A percentile compares a stretch with the other conserved stretches of the same genome.
Conservation (phyloP, 1,139 yeast genomes). For the Pichiaceae sp. region DNA sequence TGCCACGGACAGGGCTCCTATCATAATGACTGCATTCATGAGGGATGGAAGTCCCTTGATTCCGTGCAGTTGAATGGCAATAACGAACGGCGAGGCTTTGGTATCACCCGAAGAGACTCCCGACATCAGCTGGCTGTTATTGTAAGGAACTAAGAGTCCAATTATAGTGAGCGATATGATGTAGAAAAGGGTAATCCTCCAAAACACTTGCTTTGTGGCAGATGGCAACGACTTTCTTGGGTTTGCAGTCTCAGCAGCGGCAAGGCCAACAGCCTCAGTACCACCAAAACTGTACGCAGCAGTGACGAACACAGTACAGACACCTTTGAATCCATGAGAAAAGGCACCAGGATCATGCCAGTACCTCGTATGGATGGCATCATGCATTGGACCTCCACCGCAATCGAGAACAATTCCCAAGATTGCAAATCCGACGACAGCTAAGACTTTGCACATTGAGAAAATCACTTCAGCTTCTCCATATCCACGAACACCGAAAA, state of each 20-base stretch:
- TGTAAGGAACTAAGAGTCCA: slow-evolving; percentile 44
- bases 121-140: slow-evolving; percentile 40
- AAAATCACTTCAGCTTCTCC: slow-evolving; percentile 58
- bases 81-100: slow-evolving; percentile 40
- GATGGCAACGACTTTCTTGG: slow-evolving; percentile 58
- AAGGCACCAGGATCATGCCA: slow-evolving; percentile 56
- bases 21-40: slow-evolving; percentile 58
- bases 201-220: slow-evolving; percentile 61
- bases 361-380: slow-evolving; percentile 47
- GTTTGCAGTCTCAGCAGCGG: slow-evolving; percentile 71
- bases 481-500: slow-evolving; percentile 51
- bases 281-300: slow-evolving; percentile 88
- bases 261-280: slow-evolving; percentile 68
- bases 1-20: slow-evolving; percentile 60
- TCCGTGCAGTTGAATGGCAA: slow-evolving; percentile 39
- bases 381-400: slow-evolving; percentile 56
- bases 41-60: slow-evolving; percentile 41
- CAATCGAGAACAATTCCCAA: slow-evolving; percentile 56
- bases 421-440: slow-evolving; percentile 55
- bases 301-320: slow-evolving; percentile 64
- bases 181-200: slow-evolving; percentile 58
- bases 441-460: slow-evolving; percentile 48
- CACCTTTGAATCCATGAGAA: slow-evolving; percentile 60
- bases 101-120: slow-evolving; percentile 30
- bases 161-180: slow-evolving; percentile 46